Evolutionary conservation across 805 yeast species (phyloP).

Genomic region (Metschnikowia baotianmanensis): DNA sequence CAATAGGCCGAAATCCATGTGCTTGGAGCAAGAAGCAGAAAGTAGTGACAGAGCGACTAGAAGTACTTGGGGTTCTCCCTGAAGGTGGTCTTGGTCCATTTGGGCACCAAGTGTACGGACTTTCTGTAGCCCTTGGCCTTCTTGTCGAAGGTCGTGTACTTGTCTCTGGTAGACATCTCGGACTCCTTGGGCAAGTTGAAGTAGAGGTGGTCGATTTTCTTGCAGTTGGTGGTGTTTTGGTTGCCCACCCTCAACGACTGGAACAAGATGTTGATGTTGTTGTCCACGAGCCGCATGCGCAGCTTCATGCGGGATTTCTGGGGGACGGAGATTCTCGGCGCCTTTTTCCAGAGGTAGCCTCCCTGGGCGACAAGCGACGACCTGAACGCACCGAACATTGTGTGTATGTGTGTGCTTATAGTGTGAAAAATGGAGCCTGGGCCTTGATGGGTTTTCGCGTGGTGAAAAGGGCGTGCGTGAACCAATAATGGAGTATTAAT

Average conservation of each 20-base stretch:
- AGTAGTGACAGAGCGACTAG: constrained; percentile 28
- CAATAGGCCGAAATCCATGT: neutral
- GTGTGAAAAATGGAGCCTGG: no score
- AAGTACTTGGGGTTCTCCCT: constrained; percentile 76
- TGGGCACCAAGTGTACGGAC: constrained; percentile 82
- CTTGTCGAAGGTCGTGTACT: constrained; percentile 82
- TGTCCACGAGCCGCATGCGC: constrained; percentile 79
- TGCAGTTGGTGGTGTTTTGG: constrained; percentile 36
- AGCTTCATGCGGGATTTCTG: constrained; percentile 85
- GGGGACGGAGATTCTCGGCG: constrained; percentile 58
- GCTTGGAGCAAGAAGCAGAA: neutral
- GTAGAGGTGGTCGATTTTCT: constrained; percentile 36
- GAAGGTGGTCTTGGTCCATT: constrained; percentile 84
- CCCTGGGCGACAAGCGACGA: constrained; percentile 56
- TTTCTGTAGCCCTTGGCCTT: constrained; percentile 79
- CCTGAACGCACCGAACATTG: constrained; percentile 73
- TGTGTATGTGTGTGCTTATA: neutral
- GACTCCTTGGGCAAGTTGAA: constrained; percentile 65
- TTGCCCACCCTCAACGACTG: constrained; percentile 28
- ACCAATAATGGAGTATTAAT: neutral
- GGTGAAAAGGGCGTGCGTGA: constrained; percentile 1
- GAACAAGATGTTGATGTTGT: constrained; percentile 64
- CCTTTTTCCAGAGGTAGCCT: constrained; percentile 65
- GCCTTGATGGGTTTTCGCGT: neutral
- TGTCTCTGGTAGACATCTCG: constrained; percentile 79